Evolutionary conservation across 257 asterid species (phyloP).

Genomic region (Przewalskia tangutica): DNA sequence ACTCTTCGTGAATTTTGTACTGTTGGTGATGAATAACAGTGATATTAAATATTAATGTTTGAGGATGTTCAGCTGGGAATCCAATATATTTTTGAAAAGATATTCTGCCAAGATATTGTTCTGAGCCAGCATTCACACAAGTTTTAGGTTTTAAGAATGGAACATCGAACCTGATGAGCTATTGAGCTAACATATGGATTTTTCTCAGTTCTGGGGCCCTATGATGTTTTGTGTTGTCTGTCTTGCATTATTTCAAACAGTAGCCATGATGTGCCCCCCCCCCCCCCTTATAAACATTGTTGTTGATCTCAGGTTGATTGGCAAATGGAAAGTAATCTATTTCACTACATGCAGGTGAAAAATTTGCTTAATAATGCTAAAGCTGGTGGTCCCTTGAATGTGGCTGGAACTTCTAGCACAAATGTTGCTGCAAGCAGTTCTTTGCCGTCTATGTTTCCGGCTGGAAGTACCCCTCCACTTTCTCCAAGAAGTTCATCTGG

Average conservation of each 20-base stretch:
- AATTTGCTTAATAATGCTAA: constrained; percentile 73
- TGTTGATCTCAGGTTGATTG: background rate
- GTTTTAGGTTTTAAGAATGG: background rate
- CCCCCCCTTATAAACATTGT: background rate
- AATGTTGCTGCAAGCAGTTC: constrained; percentile 60
- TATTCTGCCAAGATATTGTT: background rate
- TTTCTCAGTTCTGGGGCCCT: background rate
- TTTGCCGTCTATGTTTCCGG: constrained; percentile 92
- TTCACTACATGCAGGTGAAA: constrained; percentile 52
- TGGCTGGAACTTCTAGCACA: constrained; percentile 42
- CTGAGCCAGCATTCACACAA: background rate
- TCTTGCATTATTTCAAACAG: background rate
- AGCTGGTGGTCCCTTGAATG: constrained; percentile 57
- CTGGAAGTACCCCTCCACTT: constrained; percentile 99
- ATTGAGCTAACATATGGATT: background rate
- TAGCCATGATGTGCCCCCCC: background rate
- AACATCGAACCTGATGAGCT: background rate
- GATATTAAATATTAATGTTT: background rate
- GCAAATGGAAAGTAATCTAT: background rate
- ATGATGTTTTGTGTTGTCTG: background rate
- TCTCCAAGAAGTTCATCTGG: constrained; percentile 96
- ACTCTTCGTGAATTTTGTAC: background rate
- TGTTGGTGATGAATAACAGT: background rate
- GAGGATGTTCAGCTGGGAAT: background rate
- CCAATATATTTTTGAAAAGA: background rate